phyloP scores from a whole-genome alignment of 2,329 filamentous ascomycete genomes.

The Epicoccum nigrum region DNA sequence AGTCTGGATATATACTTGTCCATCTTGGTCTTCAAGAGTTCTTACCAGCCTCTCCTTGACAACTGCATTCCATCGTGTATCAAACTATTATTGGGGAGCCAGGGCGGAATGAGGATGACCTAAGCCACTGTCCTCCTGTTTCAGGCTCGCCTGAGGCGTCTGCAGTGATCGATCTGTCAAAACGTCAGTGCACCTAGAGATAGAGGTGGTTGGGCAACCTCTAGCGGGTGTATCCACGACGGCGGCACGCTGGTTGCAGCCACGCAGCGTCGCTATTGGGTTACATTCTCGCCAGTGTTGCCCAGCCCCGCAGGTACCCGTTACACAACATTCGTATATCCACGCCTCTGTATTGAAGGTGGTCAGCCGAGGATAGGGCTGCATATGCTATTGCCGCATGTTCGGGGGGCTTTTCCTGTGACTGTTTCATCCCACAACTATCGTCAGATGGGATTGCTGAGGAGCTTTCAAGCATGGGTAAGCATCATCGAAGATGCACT shows the following conservation, averaged over 20 bases:
- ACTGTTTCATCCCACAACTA: neutral
- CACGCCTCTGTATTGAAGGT: conserved; percentile 15
- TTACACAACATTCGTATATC: conserved; percentile 21
- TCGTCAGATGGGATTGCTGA: neutral
- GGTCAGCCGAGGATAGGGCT: conserved; percentile 9
- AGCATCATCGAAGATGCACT: neutral
- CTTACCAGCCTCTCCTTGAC: conserved; percentile 42
- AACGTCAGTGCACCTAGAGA: conserved; percentile 20
- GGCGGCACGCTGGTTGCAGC: conserved; percentile 37
- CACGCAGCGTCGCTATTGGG: conserved; percentile 22
- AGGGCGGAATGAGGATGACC: conserved; percentile 43
- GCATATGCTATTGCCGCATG: neutral
- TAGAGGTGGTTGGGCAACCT: conserved; percentile 33
- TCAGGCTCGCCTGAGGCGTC: conserved; percentile 30
- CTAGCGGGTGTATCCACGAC: conserved; percentile 23
- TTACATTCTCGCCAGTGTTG: conserved; percentile 23
- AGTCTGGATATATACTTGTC: conserved; percentile 46
- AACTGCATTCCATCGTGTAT: conserved; percentile 39
- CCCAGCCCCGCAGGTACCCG: conserved; percentile 24
- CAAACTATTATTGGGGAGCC: conserved; percentile 43
- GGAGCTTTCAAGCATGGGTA: neutral
- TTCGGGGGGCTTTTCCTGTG: neutral
- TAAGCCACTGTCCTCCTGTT: conserved; percentile 37
- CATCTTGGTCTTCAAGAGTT: conserved; percentile 31
- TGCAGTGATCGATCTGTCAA: conserved; percentile 24